Base-by-base conservation (phyloP, 371 early-diverging fungal genomes). In the Parasitella parasitica region DNA sequence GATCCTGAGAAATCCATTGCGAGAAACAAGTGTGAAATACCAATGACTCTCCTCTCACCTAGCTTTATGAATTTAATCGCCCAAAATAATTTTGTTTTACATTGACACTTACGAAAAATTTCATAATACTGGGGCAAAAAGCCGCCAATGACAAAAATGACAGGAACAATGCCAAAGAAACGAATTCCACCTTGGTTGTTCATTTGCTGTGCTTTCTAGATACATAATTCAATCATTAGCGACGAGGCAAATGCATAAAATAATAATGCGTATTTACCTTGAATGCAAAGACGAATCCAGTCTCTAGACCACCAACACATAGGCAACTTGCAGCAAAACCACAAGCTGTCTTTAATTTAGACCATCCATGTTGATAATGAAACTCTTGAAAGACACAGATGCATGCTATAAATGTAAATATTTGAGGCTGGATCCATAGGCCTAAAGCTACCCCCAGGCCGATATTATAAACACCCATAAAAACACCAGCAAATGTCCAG, bases 391-490 rank as follows among this genome's bases (percentile, higher is more conserved):
- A 46, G 16, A 68, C 68, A 51, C 82, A 80, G 6, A 78, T 30
- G 4, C 61, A 57, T 2, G 81, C 66, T 28, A 86, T 59, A 12
- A 73, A 54, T 0, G 73, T 67, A 67, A 85, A 85, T 26, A 84
- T 30, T 36, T 84, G 82, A 0, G 86, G 86, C 63, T 86, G 86
- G 9, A 85, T 36, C 39, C 79, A 75, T 16, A 86, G 65, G 0
- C 81, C 77, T n/a, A 84, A 74, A 2, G 85, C 76, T 6, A 86
- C 71, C 8, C 72, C 57, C 4, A 78, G 57, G 0, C 77, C 77
- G n/a, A 86, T 67, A 30, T 77, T 74, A 51, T 86, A 86, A 0
- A 70, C 64, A 9, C 81, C 85, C 53, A 80, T 75, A 4, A 82
- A 70, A 0, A 75, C n/a, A 4, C 78, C 64, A 2, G 78, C 62